Evolutionary conservation across 345 rosid species (phyloP), one percentile per base, ranked within the genome.

Genomic region (Psidium guajava): DNA sequence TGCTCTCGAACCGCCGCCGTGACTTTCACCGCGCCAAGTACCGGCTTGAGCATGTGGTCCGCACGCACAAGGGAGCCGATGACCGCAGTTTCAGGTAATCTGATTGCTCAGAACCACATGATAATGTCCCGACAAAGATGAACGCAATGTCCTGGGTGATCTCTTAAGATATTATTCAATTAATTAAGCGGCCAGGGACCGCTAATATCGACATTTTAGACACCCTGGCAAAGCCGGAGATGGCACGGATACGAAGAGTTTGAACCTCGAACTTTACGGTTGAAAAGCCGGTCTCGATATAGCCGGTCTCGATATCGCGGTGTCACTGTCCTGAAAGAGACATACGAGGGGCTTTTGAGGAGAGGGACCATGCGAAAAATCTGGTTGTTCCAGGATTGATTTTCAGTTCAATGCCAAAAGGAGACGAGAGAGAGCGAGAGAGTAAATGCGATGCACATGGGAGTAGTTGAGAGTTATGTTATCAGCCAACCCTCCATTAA

Each of bases 21-120:
- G 98, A 96, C 90, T 95, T 88, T 83, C 87, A 87, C 24, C 91
- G 95, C 9, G 98, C 98, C 74, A 95, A 93, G 91, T 96, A 96
- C 90, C 89, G 98, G 7, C 98, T 97, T 6, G 98, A 97, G 83
- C 99, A 94, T 64, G 88, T 97, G 36, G 99, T 97, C 24, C 86
- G 98, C 81, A 97, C 99, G 14, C 99, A 97, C 83, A 97, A 95
- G 85, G 99, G 96, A 27, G 94, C 98, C 11, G 96, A 97, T 49
- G 98, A 97, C 84, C 96, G 98, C 64, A 95, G 99, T 90, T 97
- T 97, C 96, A 94, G 98, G 99, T 95, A 59, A 40, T 49, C 21
- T 24, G 54, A 27, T 47, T 50, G 6, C 83, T 53, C 2, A 6
- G 54, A 51, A 54, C 27, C 22, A 54, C 36, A 54, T 14, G 55